Percentiles rank a stretch among this genome's conserved stretches.
Conservation (phyloP, 495 filamentous ascomycete species). For the Talaromyces thailandensis region DNA sequence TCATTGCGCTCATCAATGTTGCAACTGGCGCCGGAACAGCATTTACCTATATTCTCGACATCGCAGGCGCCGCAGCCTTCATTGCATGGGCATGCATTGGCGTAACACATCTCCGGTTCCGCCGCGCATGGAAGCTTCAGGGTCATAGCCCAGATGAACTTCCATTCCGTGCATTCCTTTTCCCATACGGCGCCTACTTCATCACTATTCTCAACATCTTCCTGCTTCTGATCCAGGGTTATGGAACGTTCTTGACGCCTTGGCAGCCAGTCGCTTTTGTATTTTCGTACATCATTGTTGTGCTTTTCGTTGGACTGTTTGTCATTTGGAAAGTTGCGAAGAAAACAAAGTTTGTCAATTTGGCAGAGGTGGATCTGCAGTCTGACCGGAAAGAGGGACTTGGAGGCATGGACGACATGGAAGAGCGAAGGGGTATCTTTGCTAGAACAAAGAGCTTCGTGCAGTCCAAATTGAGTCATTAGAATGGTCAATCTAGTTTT, state of each 20-base stretch:
- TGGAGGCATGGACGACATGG: background rate
- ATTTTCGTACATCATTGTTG: slow-evolving; percentile 5
- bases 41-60: slow-evolving; percentile 52
- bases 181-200: slow-evolving; percentile 3
- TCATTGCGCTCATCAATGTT: slow-evolving; percentile 48
- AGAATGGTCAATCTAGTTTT: background rate
- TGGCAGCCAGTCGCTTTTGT: slow-evolving; percentile 7
- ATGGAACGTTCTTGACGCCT: slow-evolving; percentile 1
- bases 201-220: background rate
- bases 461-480: background rate
- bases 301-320: slow-evolving; percentile 3
- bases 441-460: background rate
- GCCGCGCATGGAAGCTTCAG: slow-evolving; percentile 52
- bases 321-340: slow-evolving; percentile 4
- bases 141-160: slow-evolving; percentile 57
- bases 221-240: slow-evolving; percentile 6
- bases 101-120: slow-evolving; percentile 50
- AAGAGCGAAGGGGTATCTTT: background rate
- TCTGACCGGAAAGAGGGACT: background rate
- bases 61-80: slow-evolving; percentile 46
- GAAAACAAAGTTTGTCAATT: slow-evolving; percentile 3
- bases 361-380: slow-evolving; percentile 2
- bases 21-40: slow-evolving; percentile 30
- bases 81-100: slow-evolving; percentile 51
- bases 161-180: slow-evolving; percentile 39